Evolutionary conservation across 169 alveolate genomes (phyloP).

Genomic region (Plasmodium sp.): DNA sequence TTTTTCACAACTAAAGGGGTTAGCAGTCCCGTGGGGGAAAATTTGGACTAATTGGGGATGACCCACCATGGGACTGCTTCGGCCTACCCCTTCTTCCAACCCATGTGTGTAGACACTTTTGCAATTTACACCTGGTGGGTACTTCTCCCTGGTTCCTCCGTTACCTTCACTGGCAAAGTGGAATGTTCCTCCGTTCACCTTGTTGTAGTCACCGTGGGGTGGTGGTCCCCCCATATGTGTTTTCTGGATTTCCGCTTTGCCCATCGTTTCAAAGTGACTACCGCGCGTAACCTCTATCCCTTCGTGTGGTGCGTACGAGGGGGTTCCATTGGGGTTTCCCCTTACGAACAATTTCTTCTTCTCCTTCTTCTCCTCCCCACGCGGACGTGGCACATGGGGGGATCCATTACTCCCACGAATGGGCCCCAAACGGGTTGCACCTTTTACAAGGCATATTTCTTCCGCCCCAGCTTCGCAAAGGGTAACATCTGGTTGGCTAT

Average conservation of each 20-base stretch:
- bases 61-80: not conserved
- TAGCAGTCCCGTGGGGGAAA: not conserved
- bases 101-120: not conserved
- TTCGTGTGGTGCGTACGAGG: not conserved
- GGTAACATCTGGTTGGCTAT: not conserved
- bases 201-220: not conserved
- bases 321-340: not conserved
- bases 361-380: not conserved
- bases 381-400: not conserved
- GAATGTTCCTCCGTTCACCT: not conserved
- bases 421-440: not conserved
- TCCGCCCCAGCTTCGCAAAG: not conserved
- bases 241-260: not conserved
- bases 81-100: not conserved
- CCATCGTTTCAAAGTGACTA: not conserved
- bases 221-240: not conserved
- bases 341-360: not conserved
- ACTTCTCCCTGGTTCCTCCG: not conserved
- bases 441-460: not conserved
- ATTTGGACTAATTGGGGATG: not conserved
- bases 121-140: not conserved
- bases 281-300: not conserved
- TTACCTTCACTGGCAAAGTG: not conserved
- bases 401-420: not conserved
- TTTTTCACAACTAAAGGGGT: not conserved